Evolutionary conservation across 1,284 basidiomycete species (phyloP).

Genomic region (Ustilago curta): DNA sequence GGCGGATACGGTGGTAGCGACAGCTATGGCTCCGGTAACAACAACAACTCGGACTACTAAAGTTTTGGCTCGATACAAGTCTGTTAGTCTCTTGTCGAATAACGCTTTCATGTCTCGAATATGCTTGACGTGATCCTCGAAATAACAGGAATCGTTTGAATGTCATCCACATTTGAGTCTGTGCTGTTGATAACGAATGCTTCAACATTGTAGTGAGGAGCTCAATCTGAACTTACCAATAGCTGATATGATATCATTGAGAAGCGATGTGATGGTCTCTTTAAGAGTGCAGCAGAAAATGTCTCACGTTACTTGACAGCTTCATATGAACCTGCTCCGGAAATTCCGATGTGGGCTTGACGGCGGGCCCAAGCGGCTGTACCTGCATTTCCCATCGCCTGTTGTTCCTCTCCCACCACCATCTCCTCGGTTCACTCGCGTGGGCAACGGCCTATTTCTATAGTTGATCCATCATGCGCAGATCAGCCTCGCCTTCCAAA

Average conservation of each 20-base stretch:
- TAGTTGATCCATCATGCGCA: constrained; percentile 18
- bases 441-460: too few species aligned
- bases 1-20: constrained; percentile 13
- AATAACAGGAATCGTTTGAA: background rate
- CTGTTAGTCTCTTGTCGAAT: background rate
- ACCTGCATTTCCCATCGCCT: background rate
- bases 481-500: constrained; percentile 41
- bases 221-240: too few species aligned
- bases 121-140: background rate
- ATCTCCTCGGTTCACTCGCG: background rate
- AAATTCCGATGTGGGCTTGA: background rate
- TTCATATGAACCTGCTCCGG: background rate
- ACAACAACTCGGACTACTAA: constrained; percentile 34
- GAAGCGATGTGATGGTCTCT: background rate
- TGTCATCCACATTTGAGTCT: too few species aligned
- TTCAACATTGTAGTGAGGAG: too few species aligned
- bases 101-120: constrained; percentile 4
- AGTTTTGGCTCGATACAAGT: background rate
- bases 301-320: constrained; percentile 1
- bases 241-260: too few species aligned
- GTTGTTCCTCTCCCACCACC: constrained; percentile 4
- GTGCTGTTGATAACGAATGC: too few species aligned
- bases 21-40: constrained; percentile 9
- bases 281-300: background rate
- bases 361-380: background rate